A percentile compares a stretch with the other conserved stretches of the same genome.
These are phyloP conservation scores for Pythium dissotocum DNA, from an alignment of 352 stramenopile species.

Conservation along the genomic window DNA sequence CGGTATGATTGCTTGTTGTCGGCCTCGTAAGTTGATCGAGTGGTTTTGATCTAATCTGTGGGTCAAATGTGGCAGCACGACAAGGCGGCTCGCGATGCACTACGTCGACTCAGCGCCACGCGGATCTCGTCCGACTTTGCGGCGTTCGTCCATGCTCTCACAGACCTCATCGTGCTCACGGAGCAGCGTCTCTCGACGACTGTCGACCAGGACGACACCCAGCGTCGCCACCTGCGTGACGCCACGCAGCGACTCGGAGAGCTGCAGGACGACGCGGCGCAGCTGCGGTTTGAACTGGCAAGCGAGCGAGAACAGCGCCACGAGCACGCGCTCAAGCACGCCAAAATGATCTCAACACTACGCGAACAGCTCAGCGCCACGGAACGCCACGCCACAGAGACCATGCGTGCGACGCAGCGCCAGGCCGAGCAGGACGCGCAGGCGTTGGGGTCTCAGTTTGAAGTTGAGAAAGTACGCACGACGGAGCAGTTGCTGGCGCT, in stretches of 20 bases:
- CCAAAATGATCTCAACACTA: constrained; percentile 36
- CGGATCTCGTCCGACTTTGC: constrained; percentile 41
- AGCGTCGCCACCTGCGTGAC: constrained; percentile 37
- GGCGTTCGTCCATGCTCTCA: constrained; percentile 37
- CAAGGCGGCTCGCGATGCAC: constrained; percentile 36
- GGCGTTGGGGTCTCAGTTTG: constrained; percentile 37
- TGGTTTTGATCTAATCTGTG: background rate
- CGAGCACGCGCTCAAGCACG: constrained; percentile 33
- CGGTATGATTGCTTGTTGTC: constrained; percentile 34
- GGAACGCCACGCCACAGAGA: constrained; percentile 38
- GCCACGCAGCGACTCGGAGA: constrained; percentile 60
- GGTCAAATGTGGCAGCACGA: constrained; percentile 32
- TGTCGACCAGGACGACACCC: constrained; percentile 55
- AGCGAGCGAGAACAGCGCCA: constrained; percentile 37
- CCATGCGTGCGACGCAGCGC: constrained; percentile 35
- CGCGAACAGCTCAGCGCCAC: constrained; percentile 51
- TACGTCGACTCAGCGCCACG: constrained; percentile 43
- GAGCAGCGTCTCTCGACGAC: constrained; percentile 46
- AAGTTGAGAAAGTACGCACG: constrained; percentile 30
- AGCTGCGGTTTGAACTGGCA: constrained; percentile 60
- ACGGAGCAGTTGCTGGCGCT: constrained; percentile 41
- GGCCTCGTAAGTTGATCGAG: constrained; percentile 7
- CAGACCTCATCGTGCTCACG: constrained; percentile 42
- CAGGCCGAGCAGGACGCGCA: constrained; percentile 51
- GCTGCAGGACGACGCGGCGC: constrained; percentile 57